phyloP scores from a whole-genome alignment of 2,329 filamentous ascomycete species.

The Alternaria viburni region DNA sequence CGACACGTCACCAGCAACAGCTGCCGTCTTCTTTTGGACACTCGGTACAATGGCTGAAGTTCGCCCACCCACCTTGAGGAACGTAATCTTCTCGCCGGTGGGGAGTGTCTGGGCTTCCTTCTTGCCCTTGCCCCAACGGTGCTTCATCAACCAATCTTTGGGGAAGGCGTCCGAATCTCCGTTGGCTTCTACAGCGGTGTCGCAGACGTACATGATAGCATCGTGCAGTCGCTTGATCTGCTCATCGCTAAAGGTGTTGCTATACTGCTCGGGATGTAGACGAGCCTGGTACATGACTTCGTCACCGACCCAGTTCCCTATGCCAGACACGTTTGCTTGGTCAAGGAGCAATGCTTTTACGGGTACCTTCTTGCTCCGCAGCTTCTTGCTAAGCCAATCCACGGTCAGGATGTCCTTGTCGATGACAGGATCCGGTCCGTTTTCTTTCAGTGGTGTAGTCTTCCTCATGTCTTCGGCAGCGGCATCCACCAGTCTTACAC shows the following conservation, averaged over 20 bases:
- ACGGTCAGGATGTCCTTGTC: conserved; percentile 80
- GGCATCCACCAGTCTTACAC: conserved; percentile 83
- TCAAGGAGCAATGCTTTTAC: conserved; percentile 89
- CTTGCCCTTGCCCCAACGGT: conserved; percentile 89
- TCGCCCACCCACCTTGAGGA: conserved; percentile 86
- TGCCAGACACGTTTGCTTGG: conserved; percentile 77
- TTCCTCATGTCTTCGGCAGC: conserved; percentile 76
- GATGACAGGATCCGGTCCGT: conserved; percentile 89
- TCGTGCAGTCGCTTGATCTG: conserved; percentile 76
- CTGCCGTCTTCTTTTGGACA: conserved; percentile 81
- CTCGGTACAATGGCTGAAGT: conserved; percentile 88
- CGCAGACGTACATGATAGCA: conserved; percentile 78
- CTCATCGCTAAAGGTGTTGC: conserved; percentile 75
- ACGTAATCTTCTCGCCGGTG: conserved; percentile 82
- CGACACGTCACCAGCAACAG: conserved; percentile 61
- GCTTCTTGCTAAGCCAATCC: conserved; percentile 73
- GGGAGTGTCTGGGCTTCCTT: conserved; percentile 74
- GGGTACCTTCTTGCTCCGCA: conserved; percentile 79
- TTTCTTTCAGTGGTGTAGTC: conserved; percentile 81
- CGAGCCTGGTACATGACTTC: conserved; percentile 89
- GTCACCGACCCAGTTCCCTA: conserved; percentile 97
- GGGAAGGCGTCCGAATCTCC: conserved; percentile 87
- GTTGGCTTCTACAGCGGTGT: conserved; percentile 76
- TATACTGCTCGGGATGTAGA: conserved; percentile 92
- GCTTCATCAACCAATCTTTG: conserved; percentile 80